A percentile compares a stretch with the other conserved stretches of the same genome.
Evolutionary conservation across 106 monocot species (phyloP).

Genomic region (Dendrobium huoshanense): DNA sequence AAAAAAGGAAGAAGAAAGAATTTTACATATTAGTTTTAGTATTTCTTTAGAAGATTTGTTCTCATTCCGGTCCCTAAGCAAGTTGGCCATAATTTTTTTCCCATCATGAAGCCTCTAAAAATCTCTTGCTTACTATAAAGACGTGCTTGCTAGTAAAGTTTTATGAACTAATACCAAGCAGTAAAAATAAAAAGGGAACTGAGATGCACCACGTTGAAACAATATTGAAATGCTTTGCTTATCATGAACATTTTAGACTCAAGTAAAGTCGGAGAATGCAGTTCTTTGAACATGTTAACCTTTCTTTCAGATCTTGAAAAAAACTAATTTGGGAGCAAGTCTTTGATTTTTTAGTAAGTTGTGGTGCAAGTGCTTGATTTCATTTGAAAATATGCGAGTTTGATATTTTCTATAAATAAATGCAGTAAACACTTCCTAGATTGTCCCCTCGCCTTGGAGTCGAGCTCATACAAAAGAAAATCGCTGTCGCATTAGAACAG

Average conservation of each 20-base stretch:
- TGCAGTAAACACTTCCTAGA: conserved; percentile 83
- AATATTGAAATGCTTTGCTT: not conserved
- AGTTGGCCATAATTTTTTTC: too few species aligned
- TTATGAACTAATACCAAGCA: too few species aligned
- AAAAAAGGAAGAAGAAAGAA: not conserved
- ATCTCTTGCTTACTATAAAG: too few species aligned
- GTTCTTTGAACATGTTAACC: not conserved
- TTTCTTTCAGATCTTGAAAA: not conserved
- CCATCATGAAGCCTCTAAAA: too few species aligned
- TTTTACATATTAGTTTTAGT: too few species aligned
- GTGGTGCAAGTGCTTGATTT: not conserved
- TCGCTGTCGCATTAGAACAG: conserved; percentile 53
- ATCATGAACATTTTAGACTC: not conserved
- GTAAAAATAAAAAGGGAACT: too few species aligned
- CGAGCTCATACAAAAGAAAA: conserved; percentile 87
- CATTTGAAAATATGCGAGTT: not conserved
- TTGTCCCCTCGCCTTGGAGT: conserved; percentile 73
- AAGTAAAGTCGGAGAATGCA: not conserved
- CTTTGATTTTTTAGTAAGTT: not conserved
- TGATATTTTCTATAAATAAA: not conserved
- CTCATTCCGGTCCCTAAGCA: too few species aligned
- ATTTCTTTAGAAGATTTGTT: too few species aligned
- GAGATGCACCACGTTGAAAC: too few species aligned
- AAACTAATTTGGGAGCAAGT: not conserved
- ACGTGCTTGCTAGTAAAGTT: too few species aligned